Percentiles rank a stretch among this genome's conserved stretches.
Evolutionary conservation across 257 asterid genomes (phyloP).

Genomic region (Lithospermum erythrorhizon): DNA sequence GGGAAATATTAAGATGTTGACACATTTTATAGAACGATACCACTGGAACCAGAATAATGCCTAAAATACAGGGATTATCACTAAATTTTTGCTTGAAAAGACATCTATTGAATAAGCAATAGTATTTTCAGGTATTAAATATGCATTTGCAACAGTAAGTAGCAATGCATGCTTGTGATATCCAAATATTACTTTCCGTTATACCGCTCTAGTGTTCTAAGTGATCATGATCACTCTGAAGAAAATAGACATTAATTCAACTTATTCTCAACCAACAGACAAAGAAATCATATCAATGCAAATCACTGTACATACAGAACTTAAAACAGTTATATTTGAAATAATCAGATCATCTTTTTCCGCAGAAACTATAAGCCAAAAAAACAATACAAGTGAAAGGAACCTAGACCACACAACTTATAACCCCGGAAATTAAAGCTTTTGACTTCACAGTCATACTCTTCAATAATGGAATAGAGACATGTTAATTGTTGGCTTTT

Average conservation of each 20-base stretch:
- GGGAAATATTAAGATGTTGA: too few relatives aligned
- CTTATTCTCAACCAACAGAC: neutral
- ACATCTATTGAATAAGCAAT: too few relatives aligned
- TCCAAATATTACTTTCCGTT: neutral
- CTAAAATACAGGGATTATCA: too few relatives aligned
- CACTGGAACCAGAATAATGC: too few relatives aligned
- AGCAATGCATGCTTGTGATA: neutral
- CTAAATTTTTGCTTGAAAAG: too few relatives aligned
- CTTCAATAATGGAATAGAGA: neutral
- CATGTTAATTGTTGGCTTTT: neutral
- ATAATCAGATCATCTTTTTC: too few relatives aligned
- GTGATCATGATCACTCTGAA: neutral
- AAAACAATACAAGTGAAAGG: neutral
- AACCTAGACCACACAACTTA: neutral
- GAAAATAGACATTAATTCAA: neutral
- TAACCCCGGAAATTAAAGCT: neutral
- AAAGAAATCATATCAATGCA: neutral
- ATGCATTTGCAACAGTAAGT: neutral
- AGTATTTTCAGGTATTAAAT: neutral
- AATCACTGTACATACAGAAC: neutral
- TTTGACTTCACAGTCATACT: neutral
- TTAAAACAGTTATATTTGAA: neutral
- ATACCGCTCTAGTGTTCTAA: neutral
- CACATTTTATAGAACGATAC: too few relatives aligned
- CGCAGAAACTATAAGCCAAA: neutral